These are phyloP conservation scores for Epichloe brachyelytri DNA, from an alignment of 2,329 filamentous ascomycete genomes.

Conservation along the genomic window DNA sequence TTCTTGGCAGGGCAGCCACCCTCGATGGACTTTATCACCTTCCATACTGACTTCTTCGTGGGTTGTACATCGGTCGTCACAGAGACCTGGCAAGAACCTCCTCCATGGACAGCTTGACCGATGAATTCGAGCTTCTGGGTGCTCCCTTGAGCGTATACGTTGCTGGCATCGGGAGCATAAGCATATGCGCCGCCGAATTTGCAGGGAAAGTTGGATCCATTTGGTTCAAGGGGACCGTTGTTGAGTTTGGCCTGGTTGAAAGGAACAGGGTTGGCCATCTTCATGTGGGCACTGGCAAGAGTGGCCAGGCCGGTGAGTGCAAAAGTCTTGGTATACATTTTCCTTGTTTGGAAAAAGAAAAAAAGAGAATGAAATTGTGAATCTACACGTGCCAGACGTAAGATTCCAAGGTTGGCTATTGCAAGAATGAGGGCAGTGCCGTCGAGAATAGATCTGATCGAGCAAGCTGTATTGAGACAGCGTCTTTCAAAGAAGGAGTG, in stretches of 20 bases:
- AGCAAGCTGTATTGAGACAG: not conserved
- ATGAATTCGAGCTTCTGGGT: slow-evolving; percentile 44
- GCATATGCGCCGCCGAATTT: slow-evolving; percentile 40
- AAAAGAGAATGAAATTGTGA: slow-evolving; percentile 11
- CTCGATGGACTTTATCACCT: slow-evolving; percentile 78
- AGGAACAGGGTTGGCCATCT: slow-evolving; percentile 55
- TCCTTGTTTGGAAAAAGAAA: slow-evolving; percentile 11
- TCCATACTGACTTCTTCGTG: slow-evolving; percentile 57
- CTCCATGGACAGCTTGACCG: slow-evolving; percentile 71
- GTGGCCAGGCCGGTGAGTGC: slow-evolving; percentile 43
- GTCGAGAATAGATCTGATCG: slow-evolving; percentile 11
- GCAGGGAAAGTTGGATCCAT: slow-evolving; percentile 70
- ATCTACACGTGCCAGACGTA: slow-evolving; percentile 21
- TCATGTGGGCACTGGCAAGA: slow-evolving; percentile 60
- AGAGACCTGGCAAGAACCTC: slow-evolving; percentile 83
- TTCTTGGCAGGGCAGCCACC: slow-evolving; percentile 67
- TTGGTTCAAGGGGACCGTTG: slow-evolving; percentile 50
- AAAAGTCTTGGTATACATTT: slow-evolving; percentile 38
- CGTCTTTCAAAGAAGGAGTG: not conserved
- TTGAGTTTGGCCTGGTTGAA: slow-evolving; percentile 30
- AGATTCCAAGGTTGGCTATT: slow-evolving; percentile 7
- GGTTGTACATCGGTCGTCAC: slow-evolving; percentile 67
- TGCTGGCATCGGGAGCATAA: slow-evolving; percentile 32
- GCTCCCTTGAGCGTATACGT: slow-evolving; percentile 40
- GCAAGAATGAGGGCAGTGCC: slow-evolving; percentile 8